Percentiles rank a stretch among this genome's conserved stretches.
Evolutionary conservation across 2,329 filamentous ascomycete species (phyloP).

Genomic region (Phialophora expanda): DNA sequence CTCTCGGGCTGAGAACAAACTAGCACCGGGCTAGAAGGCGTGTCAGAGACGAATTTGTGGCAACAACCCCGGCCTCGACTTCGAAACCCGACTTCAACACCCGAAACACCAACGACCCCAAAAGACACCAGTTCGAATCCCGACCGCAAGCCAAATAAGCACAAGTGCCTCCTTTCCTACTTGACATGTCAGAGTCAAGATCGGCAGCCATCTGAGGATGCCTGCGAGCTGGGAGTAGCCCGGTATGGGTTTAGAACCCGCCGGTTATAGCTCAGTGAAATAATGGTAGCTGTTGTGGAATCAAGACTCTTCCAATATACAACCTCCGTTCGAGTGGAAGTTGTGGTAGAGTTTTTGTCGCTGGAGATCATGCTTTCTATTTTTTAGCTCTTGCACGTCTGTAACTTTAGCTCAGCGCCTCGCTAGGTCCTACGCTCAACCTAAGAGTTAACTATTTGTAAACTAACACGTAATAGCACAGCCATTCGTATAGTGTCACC

Average conservation of each 20-base stretch:
- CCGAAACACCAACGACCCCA: not conserved
- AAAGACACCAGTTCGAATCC: not conserved
- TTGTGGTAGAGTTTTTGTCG: not conserved
- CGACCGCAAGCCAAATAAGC: not conserved
- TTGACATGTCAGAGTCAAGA: not conserved
- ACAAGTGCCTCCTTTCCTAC: not conserved
- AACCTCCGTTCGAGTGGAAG: not conserved
- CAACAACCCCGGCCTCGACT: not conserved
- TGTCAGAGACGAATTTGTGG: slow-evolving; percentile 1
- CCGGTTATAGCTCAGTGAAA: slow-evolving; percentile 1
- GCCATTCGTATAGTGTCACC: not conserved
- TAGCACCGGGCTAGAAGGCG: slow-evolving; percentile 6
- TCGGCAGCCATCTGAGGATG: not conserved
- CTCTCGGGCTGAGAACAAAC: slow-evolving; percentile 9
- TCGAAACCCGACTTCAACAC: not conserved
- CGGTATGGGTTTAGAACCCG: not conserved
- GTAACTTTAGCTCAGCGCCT: too few relatives aligned
- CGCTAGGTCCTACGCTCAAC: not conserved
- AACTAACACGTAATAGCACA: not conserved
- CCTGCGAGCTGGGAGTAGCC: slow-evolving; percentile 1
- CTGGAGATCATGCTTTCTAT: not conserved
- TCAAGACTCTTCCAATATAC: not conserved
- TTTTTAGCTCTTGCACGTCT: not conserved
- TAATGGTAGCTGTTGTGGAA: not conserved
- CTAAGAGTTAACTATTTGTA: not conserved